Evolutionary conservation across 139 green algal genomes (phyloP), one percentile per base, ranked within the genome.

Genomic region (Picochlorum sp.): DNA sequence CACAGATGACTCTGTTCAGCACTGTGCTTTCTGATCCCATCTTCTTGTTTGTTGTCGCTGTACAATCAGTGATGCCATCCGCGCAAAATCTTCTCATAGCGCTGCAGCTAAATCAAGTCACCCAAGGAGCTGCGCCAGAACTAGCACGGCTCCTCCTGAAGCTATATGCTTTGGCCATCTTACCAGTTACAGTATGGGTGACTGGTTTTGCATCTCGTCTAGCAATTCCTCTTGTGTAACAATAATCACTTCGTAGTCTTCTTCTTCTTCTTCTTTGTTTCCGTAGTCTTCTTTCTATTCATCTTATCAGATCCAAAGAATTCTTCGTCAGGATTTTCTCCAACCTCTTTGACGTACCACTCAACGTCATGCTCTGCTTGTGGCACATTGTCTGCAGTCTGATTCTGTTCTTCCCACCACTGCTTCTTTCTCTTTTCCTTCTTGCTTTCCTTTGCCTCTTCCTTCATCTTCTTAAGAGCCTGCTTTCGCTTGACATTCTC

Each of bases 401-500:
- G 45, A 34, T 51, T 45, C 45, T 63, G 15, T 37, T 64, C 21
- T 31, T 65, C 52, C 37, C 55, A 45, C 45, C 67, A 51, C 58
- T 58, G 56, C 16, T 69, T 64, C 71, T 71, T 81, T 8, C 38
- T 63, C 30, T 20, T 67, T 6, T 50, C 55, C 41, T 69, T 63
- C 1, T 67, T 50, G 18, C 23, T 60, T 52, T 80, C 44, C 30
- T 61, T 55, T 30, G 55, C 68, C 47, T 47, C 60, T 57, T 52
- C 26, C 28, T 65, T 66, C 49, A 38, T 64, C 21, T 63, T 59
- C 62, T 56, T 81, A 45, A 74, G 63, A 11, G 70, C 68, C 37
- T 76, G 56, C 67, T 90, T 89, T 21, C 72, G 65, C 37, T 59
- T 50, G 30, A 90, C 80, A 66, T 92, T 90, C 21, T 73, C 80